Evolutionary conservation across 2,329 filamentous ascomycete genomes (phyloP).

Genomic region (Trichoderma guizhouense): DNA sequence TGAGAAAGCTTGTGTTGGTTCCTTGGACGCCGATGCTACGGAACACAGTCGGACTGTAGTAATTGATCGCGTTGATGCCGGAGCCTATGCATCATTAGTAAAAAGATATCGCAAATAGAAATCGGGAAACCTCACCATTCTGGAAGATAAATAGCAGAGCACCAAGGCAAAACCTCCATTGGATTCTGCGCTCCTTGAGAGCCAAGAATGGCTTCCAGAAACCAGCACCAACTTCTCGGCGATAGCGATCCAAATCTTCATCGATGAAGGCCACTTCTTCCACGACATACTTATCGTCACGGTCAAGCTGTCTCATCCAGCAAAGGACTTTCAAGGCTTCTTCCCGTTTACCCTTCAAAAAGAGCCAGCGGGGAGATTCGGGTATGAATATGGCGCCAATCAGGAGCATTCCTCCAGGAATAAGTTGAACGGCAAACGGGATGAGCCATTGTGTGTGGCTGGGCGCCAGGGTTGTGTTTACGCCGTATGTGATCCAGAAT

Average conservation of each 20-base stretch:
- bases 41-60: slow-evolving; percentile 13
- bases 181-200: slow-evolving; percentile 5
- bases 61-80: slow-evolving; percentile 16
- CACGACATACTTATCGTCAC: slow-evolving; percentile 3
- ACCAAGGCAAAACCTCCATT: slow-evolving; percentile 6
- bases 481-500: slow-evolving; percentile 12
- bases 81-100: neutral
- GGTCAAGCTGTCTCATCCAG: slow-evolving; percentile 14
- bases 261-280: slow-evolving; percentile 9
- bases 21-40: slow-evolving; percentile 8
- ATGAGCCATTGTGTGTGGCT: slow-evolving; percentile 7
- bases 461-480: slow-evolving; percentile 5
- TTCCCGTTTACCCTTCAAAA: slow-evolving; percentile 9
- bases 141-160: slow-evolving; percentile 11
- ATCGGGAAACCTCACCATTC: neutral
- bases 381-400: slow-evolving; percentile 6
- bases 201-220: slow-evolving; percentile 14
- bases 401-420: slow-evolving; percentile 5
- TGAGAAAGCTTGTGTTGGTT: slow-evolving; percentile 10
- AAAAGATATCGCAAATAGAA: too few species aligned
- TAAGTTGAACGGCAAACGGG: slow-evolving; percentile 7
- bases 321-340: slow-evolving; percentile 2
- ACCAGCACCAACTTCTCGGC: slow-evolving; percentile 8
- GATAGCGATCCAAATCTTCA: slow-evolving; percentile 2
- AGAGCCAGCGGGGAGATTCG: slow-evolving; percentile 11